Evolutionary conservation across 192 early-diverging fungal species (phyloP), one percentile per base, ranked within the genome.

Genomic region (Coemansia furcata): DNA sequence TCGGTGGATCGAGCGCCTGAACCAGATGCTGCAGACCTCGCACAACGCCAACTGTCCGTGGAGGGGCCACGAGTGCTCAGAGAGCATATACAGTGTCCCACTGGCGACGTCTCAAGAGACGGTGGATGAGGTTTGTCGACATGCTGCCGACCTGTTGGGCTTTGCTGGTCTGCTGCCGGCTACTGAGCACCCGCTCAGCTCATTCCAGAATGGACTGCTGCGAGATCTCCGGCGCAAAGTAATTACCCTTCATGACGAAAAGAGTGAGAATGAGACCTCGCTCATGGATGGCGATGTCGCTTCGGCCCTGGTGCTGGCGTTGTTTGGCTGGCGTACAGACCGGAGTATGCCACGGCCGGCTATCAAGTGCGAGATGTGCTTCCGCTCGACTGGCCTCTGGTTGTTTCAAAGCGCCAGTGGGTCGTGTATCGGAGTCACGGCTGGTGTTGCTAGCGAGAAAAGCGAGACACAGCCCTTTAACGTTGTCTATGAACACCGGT

Each of bases 321-420:
- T 78, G 9, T 81, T 80, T 75, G 78, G 78, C 35, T 81, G 83
- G 78, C 74, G 75, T 2, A 14, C 40, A 26, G 78, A 76, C 42
- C 43, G 35, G 14, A 29, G 55, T 33, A 61, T 71, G 50, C 42
- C 71, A 15, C 72, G 60, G 60, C 68, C 78, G 15, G 52, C 73
- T 6, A 60, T 76, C 32, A 74, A 72, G 40, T 85, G 78, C 63
- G 72, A 70, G 23, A 23, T 73, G 60, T 81, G 79, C 36, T 78
- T 78, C 30, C 69, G 79, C 30, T 75, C 76, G 11, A 70, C 60
- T 65, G 76, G 76, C 0, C 61, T 77, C 38, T 80, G 78, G 83
- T 55, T 84, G 32, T 80, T 84, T 65, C 37, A 37, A 15, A 42
- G 65, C n/a, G 49, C 54, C 4, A 26, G 19, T 37, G 63, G 54